phyloP scores from a whole-genome alignment of 2,329 filamentous ascomycete species.

The Aspergillus cejpii region DNA sequence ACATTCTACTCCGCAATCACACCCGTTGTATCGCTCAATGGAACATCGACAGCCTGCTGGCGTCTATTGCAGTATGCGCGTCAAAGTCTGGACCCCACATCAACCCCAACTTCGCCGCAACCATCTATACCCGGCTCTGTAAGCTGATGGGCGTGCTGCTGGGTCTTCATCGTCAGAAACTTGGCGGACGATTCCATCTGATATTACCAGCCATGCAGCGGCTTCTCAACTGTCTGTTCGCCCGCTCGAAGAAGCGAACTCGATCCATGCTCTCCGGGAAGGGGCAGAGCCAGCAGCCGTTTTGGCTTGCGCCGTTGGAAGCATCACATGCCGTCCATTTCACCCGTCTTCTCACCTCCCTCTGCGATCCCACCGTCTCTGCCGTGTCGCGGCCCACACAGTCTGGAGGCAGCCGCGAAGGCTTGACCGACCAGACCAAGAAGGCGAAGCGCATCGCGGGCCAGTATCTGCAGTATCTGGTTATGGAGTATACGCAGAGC shows the following conservation, averaged over 20 bases:
- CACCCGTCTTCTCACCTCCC: conserved; percentile 51
- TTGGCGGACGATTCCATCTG: conserved; percentile 56
- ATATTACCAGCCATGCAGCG: conserved; percentile 50
- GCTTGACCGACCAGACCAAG: conserved; percentile 54
- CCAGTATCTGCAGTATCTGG: conserved; percentile 52
- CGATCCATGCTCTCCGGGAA: conserved; percentile 24
- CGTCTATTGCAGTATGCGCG: conserved; percentile 32
- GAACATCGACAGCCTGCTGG: conserved; percentile 41
- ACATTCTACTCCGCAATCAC: conserved; percentile 37
- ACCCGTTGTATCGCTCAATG: conserved; percentile 40
- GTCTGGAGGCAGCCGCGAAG: conserved; percentile 34
- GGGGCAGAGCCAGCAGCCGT: conserved; percentile 22
- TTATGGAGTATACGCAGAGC: conserved; percentile 51
- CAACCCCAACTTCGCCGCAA: conserved; percentile 27
- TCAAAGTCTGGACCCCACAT: conserved; percentile 33
- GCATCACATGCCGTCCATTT: conserved; percentile 45
- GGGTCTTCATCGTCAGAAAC: conserved; percentile 51
- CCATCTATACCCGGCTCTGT: conserved; percentile 51
- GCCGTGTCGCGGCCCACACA: conserved; percentile 41
- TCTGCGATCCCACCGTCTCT: conserved; percentile 56
- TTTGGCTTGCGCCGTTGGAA: conserved; percentile 33
- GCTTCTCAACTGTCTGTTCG: conserved; percentile 52
- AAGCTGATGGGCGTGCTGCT: conserved; percentile 48
- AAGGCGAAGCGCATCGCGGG: conserved; percentile 53
- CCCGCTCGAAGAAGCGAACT: conserved; percentile 36